Evolutionary conservation across 352 stramenopile genomes (phyloP), one percentile per base, ranked within the genome.

Genomic region (Phytopythium mirpurense): DNA sequence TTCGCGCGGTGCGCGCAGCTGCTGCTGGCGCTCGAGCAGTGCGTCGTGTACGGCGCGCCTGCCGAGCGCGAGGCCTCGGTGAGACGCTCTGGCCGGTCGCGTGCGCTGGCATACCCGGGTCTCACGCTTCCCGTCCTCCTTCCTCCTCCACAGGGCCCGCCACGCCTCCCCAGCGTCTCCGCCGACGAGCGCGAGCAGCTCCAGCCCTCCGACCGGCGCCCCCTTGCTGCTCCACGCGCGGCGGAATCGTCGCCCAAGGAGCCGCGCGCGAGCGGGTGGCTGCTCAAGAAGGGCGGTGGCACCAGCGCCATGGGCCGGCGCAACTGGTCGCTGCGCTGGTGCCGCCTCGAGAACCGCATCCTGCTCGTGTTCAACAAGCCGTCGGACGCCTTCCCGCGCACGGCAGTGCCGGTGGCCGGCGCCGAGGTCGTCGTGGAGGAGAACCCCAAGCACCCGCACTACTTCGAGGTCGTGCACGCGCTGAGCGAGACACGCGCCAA

Each of bases 281-380:
- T 93, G 16, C 78, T 78, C 61, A 93, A 93, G 63, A 93, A 93
- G 62, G 83, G 83, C 21, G 83, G 83, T 2, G 83, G 83, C 19
- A 93, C 83, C 6, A 67, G 75, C 31, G 75, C 68, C 43, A 85
- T 93, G 63, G 83, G 83, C 2, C 72, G 83, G 10, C 78, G 83
- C 48, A 93, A 87, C 56, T 93, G 83, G 83, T 79, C 67, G 10
- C 56, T 72, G 18, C 77, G 83, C 18, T 93, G 83, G 83, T 93
- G 83, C 46, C 72, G 80, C 23, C 74, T 93, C 27, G 83, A 93
- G 46, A 70, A 70, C 27, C 82, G 81, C 31, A 88, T 90, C 51
- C 59, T 93, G 43, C 67, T 90, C 27, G 76, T 90, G 24, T 90
- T 87, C 54, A 68, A 67, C 5, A 62, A 69, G 5, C 74, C 77